Conservation (phyloP, 805 yeast species). For the Candida corydali region DNA sequence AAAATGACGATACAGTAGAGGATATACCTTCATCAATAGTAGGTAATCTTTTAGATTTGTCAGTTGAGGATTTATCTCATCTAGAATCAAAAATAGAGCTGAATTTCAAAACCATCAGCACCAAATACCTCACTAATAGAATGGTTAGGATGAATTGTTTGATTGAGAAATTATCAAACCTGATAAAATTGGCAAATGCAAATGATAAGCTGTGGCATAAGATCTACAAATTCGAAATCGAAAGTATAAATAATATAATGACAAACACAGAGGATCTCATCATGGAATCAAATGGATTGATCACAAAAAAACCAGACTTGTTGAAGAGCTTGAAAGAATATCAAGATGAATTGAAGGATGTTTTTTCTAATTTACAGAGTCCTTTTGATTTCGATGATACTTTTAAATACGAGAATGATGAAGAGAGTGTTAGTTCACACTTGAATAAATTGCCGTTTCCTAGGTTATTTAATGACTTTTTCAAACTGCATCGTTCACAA, state of each 20-base stretch:
- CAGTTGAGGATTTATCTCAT: slow-evolving; percentile 21
- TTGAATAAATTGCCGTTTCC: slow-evolving; percentile 12
- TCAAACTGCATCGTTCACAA: slow-evolving; percentile 15
- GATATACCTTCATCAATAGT: slow-evolving; percentile 1
- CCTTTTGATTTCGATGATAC: slow-evolving; percentile 31
- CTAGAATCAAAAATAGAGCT: slow-evolving; percentile 16
- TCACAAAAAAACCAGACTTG: slow-evolving; percentile 15
- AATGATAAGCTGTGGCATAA: slow-evolving; percentile 32
- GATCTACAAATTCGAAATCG: slow-evolving; percentile 29
- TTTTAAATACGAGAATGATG: slow-evolving; percentile 13
- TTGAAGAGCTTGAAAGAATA: slow-evolving; percentile 19
- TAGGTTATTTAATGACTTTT: slow-evolving; percentile 9
- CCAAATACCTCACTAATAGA: slow-evolving; percentile 24
- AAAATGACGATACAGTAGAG: neutral
- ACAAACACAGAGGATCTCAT: slow-evolving; percentile 29
- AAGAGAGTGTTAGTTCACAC: slow-evolving; percentile 3
- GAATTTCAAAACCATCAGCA: slow-evolving; percentile 23
- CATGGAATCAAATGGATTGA: slow-evolving; percentile 11
- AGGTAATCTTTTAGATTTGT: slow-evolving; percentile 6
- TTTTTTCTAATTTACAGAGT: slow-evolving; percentile 26
- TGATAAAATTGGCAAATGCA: slow-evolving; percentile 20
- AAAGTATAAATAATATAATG: slow-evolving; percentile 28
- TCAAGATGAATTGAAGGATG: slow-evolving; percentile 27
- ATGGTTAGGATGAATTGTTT: slow-evolving; percentile 25
- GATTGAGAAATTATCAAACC: slow-evolving; percentile 19